A percentile compares a stretch with the other conserved stretches of the same genome.
phyloP scores from a whole-genome alignment of 129 eudicot species.

The Pseudognaphalium luteoalbum region DNA sequence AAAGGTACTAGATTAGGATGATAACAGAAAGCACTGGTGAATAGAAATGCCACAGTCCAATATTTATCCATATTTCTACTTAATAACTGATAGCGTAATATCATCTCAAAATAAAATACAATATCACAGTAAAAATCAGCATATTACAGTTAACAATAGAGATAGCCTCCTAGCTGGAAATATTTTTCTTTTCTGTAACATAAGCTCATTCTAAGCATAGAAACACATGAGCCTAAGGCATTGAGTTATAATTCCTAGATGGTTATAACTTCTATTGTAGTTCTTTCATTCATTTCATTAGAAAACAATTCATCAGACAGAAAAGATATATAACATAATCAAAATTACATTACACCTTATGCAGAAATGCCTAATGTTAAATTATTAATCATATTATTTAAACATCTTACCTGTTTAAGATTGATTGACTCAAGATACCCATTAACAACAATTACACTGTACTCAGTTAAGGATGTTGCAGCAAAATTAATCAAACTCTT shows the following conservation, averaged over 20 bases:
- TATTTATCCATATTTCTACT: background rate
- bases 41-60: background rate
- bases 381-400: background rate
- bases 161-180: background rate
- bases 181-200: background rate
- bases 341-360: too few species aligned
- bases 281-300: background rate
- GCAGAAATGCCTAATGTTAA: background rate
- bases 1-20: background rate
- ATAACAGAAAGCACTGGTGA: background rate
- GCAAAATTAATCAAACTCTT: constrained; percentile 89
- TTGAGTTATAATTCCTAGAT: background rate
- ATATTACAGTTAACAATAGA: too few species aligned
- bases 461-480: constrained; percentile 68
- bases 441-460: constrained; percentile 71
- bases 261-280: background rate
- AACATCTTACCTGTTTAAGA: constrained; percentile 66
- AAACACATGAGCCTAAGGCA: background rate
- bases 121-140: background rate
- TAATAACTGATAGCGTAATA: background rate
- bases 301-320: background rate
- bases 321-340: too few species aligned
- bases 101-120: background rate
- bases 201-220: background rate
- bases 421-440: constrained; percentile 85